Conservation (phyloP, 2,329 filamentous ascomycete genomes). For the Tolypocladium cylindrosporum region DNA sequence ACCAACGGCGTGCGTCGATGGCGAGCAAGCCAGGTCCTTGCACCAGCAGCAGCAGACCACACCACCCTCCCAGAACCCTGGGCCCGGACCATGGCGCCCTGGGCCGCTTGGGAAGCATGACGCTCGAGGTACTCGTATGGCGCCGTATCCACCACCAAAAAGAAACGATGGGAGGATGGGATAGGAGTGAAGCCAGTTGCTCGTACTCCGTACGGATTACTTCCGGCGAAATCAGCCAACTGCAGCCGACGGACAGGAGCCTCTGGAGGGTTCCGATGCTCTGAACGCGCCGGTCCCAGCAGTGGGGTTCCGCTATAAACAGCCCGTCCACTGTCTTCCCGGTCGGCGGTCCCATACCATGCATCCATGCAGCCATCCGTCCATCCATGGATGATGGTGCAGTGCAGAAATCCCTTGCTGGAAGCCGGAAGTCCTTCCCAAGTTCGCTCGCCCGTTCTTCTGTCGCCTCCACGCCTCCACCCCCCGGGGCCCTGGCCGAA, state of each 20-base stretch:
- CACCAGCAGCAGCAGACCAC: not conserved
- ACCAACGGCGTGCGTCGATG: not conserved
- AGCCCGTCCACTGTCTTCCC: not conserved
- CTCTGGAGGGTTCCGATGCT: slow-evolving; percentile 1
- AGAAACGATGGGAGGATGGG: not conserved
- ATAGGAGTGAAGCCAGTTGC: not conserved
- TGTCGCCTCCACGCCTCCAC: not conserved
- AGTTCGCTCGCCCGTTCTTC: not conserved
- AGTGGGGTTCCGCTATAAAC: not conserved
- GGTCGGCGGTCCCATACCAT: not conserved
- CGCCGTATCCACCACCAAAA: not conserved
- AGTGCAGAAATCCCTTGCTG: not conserved
- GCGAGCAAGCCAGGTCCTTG: too few species aligned
- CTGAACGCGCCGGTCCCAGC: slow-evolving; percentile 2
- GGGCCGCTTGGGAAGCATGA: not conserved
- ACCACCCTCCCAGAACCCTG: not conserved
- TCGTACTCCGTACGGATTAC: too few species aligned
- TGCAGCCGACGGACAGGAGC: not conserved
- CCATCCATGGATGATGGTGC: not conserved
- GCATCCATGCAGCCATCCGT: slow-evolving; percentile 1
- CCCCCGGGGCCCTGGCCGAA: not conserved
- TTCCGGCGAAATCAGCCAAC: not conserved
- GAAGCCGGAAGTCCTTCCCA: not conserved
- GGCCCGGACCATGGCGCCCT: not conserved
- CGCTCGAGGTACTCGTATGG: not conserved